These are phyloP conservation scores for Porogramme epimiltina DNA, from an alignment of 1,284 basidiomycete species.

Conservation along the genomic window DNA sequence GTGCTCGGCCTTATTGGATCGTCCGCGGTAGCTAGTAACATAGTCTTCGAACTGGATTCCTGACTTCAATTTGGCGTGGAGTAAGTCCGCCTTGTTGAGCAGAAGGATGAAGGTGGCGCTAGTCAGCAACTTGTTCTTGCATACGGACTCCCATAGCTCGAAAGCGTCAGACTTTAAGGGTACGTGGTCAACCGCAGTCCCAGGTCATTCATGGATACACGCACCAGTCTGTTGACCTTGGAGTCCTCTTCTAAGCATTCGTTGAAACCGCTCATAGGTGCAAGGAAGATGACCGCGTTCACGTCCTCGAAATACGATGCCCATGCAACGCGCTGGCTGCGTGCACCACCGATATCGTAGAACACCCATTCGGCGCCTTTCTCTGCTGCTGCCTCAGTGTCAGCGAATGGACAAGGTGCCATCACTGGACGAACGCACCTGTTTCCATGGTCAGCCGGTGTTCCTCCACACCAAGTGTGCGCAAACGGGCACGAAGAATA, in stretches of 20 bases:
- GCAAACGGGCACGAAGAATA: constrained; percentile 61
- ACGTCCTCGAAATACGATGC: constrained; percentile 67
- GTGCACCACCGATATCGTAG: constrained; percentile 63
- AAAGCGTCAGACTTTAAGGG: constrained; percentile 51
- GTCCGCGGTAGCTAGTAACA: constrained; percentile 51
- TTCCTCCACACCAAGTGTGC: constrained; percentile 67
- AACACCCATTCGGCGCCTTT: constrained; percentile 55
- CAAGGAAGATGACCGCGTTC: constrained; percentile 61
- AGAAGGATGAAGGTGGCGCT: constrained; percentile 56
- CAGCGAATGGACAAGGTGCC: background rate
- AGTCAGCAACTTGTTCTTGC: constrained; percentile 53
- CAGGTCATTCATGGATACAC: constrained; percentile 12
- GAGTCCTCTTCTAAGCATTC: constrained; percentile 57
- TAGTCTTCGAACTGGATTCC: constrained; percentile 56
- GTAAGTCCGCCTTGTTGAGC: constrained; percentile 64
- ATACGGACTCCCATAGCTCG: constrained; percentile 59
- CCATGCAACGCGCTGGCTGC: constrained; percentile 61
- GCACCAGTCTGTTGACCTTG: constrained; percentile 55
- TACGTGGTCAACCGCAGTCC: background rate
- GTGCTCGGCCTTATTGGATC: constrained; percentile 52
- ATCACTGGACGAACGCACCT: constrained; percentile 27
- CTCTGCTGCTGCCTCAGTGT: constrained; percentile 32
- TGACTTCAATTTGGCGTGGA: constrained; percentile 51
- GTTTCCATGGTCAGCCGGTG: constrained; percentile 56
- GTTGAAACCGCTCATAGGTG: constrained; percentile 65